Conservation (phyloP, 2,329 filamentous ascomycete genomes). For the Beauveria bassiana region DNA sequence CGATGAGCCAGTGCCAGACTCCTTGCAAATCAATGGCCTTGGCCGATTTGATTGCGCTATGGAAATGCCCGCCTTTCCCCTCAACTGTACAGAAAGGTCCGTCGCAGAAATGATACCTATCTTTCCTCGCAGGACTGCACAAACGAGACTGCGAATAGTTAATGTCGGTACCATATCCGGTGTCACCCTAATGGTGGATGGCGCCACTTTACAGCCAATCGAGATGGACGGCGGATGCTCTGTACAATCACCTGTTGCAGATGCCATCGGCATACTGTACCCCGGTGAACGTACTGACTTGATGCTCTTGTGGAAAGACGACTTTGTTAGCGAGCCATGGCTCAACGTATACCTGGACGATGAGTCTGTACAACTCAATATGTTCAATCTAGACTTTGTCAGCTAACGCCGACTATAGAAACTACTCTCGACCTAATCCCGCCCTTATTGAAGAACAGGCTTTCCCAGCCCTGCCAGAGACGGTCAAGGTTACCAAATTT, state of each 20-base stretch:
- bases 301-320: conserved; percentile 15
- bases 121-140: conserved; percentile 2
- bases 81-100: conserved; percentile 15
- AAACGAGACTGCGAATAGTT: conserved; percentile 17
- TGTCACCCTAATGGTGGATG: conserved; percentile 15
- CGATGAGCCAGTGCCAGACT: conserved; percentile 30
- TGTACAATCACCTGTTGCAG: conserved; percentile 11
- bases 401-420: conserved; percentile 10
- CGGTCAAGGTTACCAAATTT: background rate
- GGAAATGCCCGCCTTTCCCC: conserved; percentile 19
- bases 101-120: conserved; percentile 14
- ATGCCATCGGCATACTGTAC: conserved; percentile 19
- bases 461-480: conserved; percentile 8
- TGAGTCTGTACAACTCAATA: conserved; percentile 15
- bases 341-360: conserved; percentile 19
- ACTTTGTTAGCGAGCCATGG: conserved; percentile 6
- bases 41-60: conserved; percentile 24
- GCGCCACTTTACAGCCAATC: conserved; percentile 16
- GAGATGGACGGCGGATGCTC: conserved; percentile 17
- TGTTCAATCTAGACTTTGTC: background rate
- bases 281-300: conserved; percentile 20
- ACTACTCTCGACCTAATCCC: conserved; percentile 18
- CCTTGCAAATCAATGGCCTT: conserved; percentile 28
- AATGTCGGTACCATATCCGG: conserved; percentile 20
- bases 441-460: conserved; percentile 4